Percentiles rank a stretch among this genome's conserved stretches.
Conservation (phyloP, 805 yeast species). For the Spathaspora girioi region DNA sequence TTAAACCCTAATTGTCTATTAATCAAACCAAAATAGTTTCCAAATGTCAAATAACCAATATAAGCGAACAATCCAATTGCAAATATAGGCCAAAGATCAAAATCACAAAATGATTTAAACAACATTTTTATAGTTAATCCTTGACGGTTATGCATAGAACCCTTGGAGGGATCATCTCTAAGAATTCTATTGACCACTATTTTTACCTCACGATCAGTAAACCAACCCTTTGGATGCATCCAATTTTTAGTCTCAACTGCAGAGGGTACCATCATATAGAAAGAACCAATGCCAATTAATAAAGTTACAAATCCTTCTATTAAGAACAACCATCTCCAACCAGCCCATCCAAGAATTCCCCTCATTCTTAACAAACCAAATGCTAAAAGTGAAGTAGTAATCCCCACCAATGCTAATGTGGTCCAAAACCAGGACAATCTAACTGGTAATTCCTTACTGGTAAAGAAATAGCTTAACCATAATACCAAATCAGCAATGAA, state of each 20-base stretch:
- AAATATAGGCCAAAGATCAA: slow-evolving; percentile 37
- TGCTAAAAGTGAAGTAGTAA: slow-evolving; percentile 34
- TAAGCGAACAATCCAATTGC: slow-evolving; percentile 33
- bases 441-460: slow-evolving; percentile 52
- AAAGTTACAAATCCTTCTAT: slow-evolving; percentile 59
- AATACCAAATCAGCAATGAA: slow-evolving; percentile 62
- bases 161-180: slow-evolving; percentile 60
- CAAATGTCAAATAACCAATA: slow-evolving; percentile 16
- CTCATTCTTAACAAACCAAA: slow-evolving; percentile 52
- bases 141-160: slow-evolving; percentile 62
- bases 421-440: slow-evolving; percentile 48
- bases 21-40: slow-evolving; percentile 9
- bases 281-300: slow-evolving; percentile 42
- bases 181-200: slow-evolving; percentile 56
- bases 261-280: slow-evolving; percentile 49
- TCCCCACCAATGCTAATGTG: slow-evolving; percentile 18
- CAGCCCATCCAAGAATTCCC: slow-evolving; percentile 41
- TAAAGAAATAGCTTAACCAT: slow-evolving; percentile 68
- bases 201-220: slow-evolving; percentile 51
- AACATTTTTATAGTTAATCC: slow-evolving; percentile 44
- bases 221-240: slow-evolving; percentile 46
- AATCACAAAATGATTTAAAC: slow-evolving; percentile 42
- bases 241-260: slow-evolving; percentile 48
- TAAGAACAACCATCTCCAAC: slow-evolving; percentile 67
- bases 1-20: slow-evolving; percentile 18